Conservation (phyloP, 805 yeast species). For the Suhomyces tanzawaensis region DNA sequence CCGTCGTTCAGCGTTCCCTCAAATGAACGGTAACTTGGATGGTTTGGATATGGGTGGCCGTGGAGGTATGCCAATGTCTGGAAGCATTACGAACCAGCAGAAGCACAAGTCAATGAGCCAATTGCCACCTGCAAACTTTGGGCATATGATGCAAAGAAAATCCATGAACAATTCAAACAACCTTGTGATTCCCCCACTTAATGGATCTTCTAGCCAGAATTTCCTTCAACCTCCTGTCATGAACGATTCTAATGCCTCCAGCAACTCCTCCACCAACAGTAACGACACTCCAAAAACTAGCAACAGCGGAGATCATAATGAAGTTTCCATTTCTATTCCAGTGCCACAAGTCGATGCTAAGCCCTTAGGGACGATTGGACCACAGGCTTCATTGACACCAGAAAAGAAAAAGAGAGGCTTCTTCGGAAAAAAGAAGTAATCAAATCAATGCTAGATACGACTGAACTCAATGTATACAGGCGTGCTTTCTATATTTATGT, state of each 20-base stretch:
- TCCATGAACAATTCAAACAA: not conserved
- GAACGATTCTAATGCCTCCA: slow-evolving; percentile 8
- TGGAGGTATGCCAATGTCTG: slow-evolving; percentile 46
- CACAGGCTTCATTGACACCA: not conserved
- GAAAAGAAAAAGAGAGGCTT: slow-evolving; percentile 9
- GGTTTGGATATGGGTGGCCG: slow-evolving; percentile 45
- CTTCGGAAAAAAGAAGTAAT: slow-evolving; percentile 10
- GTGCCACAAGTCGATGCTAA: slow-evolving; percentile 6
- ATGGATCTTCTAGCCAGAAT: not conserved
- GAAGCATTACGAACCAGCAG: slow-evolving; percentile 1
- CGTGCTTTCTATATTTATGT: no score
- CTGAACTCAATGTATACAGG: no score
- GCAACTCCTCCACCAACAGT: slow-evolving; percentile 10
- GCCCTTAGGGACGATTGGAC: slow-evolving; percentile 7
- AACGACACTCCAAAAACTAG: slow-evolving; percentile 11
- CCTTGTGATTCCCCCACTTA: not conserved
- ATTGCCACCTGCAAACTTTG: not conserved
- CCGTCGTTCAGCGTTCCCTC: slow-evolving; percentile 37
- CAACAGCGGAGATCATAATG: slow-evolving; percentile 1
- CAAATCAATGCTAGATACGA: not conserved
- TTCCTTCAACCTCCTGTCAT: slow-evolving; percentile 7
- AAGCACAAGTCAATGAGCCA: slow-evolving; percentile 12
- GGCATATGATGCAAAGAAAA: slow-evolving; percentile 2
- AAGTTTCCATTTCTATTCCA: not conserved
- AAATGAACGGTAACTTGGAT: slow-evolving; percentile 27